Base-by-base conservation (phyloP, 2,329 filamentous ascomycete genomes). In the Cytospora chrysosperma region DNA sequence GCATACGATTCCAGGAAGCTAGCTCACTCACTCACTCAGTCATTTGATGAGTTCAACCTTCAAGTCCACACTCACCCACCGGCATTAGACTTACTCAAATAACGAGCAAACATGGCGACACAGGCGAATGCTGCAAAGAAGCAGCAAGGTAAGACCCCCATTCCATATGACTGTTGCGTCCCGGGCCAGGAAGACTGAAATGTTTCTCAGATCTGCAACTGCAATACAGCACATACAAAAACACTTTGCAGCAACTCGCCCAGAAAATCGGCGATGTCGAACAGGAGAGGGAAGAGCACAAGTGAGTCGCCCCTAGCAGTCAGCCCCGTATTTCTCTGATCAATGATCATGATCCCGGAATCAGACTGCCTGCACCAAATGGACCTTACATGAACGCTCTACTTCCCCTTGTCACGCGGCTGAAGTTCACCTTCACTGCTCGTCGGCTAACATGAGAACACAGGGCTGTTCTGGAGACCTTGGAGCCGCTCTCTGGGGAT, bases 191-290 rank as follows among this genome's bases (percentile, higher is more conserved):
- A 34, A 30, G 19, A 43, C 54, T 66, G 40, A 66, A n/a, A 47
- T 24, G 10, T 6, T 15, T 15, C 15, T 28, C 70, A 95, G 91
- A 95, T 74, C 85, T 95, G 69, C 91, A 95, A 78, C 79, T 83
- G 56, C 90, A 91, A 70, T 95, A 95, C 75, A 85, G 85, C 69
- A 92, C 88, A 77, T 94, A 87, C 78, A 90, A 90, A 75, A 88
- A 85, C 70, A 88, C 83, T 4, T 85, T 99, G 64, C 94, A 98
- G 78, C 91, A 95, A 73, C 88, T 99, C 72, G 95, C 95, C 32
- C 89, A 93, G 73, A 98, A 97, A 77, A 97, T 99, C 70, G 95
- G 95, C 49, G 93, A 98, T 74, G 93, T 99, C 62, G 95, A 99
- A 79, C 92, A 97, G 75, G 95, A 98, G 76, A 89, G 91, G 24